Conservation (phyloP, 192 early-diverging fungal genomes). For the Gigaspora rosea region DNA sequence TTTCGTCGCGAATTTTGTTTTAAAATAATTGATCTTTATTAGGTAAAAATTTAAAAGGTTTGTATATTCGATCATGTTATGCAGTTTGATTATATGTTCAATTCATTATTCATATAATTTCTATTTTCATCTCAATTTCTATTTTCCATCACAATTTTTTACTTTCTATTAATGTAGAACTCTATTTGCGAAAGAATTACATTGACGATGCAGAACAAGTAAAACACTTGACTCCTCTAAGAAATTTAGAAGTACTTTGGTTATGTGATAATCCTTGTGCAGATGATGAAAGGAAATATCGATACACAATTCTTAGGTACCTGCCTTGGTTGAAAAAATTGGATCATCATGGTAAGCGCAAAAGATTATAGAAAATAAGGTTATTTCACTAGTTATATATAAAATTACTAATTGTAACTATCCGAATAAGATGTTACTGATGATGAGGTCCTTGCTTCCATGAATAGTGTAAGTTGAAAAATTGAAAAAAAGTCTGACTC, state of each 20-base stretch:
- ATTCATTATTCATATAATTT: background rate
- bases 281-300: slow-evolving; percentile 24
- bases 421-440: slow-evolving; percentile 23
- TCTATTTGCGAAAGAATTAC: slow-evolving; percentile 31
- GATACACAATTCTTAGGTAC: slow-evolving; percentile 14
- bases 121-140: no score
- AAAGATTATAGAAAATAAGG: background rate
- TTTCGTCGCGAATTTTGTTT: background rate
- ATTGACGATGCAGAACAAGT: slow-evolving; percentile 29
- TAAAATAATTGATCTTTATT: background rate
- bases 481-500: background rate
- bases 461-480: slow-evolving; percentile 1
- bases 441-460: slow-evolving; percentile 28
- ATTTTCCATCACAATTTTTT: no score
- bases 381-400: background rate
- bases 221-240: slow-evolving; percentile 16
- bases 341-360: slow-evolving; percentile 27
- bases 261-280: slow-evolving; percentile 32
- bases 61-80: background rate
- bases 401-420: background rate
- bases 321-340: slow-evolving; percentile 30
- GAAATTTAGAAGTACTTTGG: slow-evolving; percentile 31
- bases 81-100: background rate
- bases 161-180: slow-evolving; percentile 9
- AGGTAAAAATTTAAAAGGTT: slow-evolving; percentile 28